A percentile compares a stretch with the other conserved stretches of the same genome.
Evolutionary conservation across 352 stramenopile genomes (phyloP).

Genomic region (Phytophthora pluvialis): DNA sequence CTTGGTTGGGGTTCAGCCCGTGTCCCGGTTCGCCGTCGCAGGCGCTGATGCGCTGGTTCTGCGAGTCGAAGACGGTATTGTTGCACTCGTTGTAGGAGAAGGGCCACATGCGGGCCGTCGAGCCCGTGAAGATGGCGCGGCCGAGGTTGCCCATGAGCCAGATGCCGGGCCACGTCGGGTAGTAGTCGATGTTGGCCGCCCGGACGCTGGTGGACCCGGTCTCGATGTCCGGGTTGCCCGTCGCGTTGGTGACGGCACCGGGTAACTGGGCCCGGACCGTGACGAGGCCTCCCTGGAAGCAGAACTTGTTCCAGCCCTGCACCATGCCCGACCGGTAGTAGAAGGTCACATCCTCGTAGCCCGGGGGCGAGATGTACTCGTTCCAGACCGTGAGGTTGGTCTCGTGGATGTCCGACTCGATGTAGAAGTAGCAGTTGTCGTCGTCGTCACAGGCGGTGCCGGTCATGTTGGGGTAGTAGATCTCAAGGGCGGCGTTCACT

Average conservation of each 20-base stretch:
- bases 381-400: slow-evolving; percentile 69
- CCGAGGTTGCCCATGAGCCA: slow-evolving; percentile 97
- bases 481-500: slow-evolving; percentile 70
- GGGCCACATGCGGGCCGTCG: slow-evolving; percentile 96
- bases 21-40: slow-evolving; percentile 92
- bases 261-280: slow-evolving; percentile 90
- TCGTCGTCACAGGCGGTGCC: slow-evolving; percentile 59
- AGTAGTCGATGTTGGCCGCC: slow-evolving; percentile 40
- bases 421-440: slow-evolving; percentile 62
- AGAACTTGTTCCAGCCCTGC: slow-evolving; percentile 96
- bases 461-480: slow-evolving; percentile 73
- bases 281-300: slow-evolving; percentile 93
- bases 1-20: slow-evolving; percentile 88
- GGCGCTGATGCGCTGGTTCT: slow-evolving; percentile 83
- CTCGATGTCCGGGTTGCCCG: slow-evolving; percentile 55
- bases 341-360: slow-evolving; percentile 46
- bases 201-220: slow-evolving; percentile 31
- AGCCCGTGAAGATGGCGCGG: slow-evolving; percentile 93
- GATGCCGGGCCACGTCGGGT: slow-evolving; percentile 93
- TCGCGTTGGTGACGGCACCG: slow-evolving; percentile 37
- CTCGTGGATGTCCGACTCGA: slow-evolving; percentile 52
- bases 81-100: slow-evolving; percentile 96
- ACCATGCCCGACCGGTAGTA: slow-evolving; percentile 86
- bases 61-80: slow-evolving; percentile 49
- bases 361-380: slow-evolving; percentile 57